phyloP scores from a whole-genome alignment of 2,329 filamentous ascomycete genomes.

The Cercospora sp. region DNA sequence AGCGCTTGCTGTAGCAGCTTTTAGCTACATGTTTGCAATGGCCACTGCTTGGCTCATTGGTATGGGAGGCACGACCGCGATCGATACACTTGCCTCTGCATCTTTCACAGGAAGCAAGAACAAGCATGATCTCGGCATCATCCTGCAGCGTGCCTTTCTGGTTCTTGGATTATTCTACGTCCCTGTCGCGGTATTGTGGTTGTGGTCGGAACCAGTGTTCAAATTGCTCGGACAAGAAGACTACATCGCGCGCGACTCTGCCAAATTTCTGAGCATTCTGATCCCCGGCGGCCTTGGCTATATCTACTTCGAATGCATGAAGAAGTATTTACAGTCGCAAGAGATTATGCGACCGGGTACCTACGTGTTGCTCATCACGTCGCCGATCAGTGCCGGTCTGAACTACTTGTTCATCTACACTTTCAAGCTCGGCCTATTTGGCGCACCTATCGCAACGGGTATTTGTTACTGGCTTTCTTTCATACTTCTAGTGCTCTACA shows the following conservation, averaged over 20 bases:
- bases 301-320: constrained; percentile 80
- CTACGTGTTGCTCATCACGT: constrained; percentile 62
- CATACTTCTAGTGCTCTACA: constrained; percentile 70
- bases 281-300: constrained; percentile 83
- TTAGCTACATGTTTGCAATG: constrained; percentile 94
- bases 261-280: constrained; percentile 69
- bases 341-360: constrained; percentile 66
- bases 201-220: constrained; percentile 73
- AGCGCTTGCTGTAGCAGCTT: constrained; percentile 76
- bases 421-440: constrained; percentile 69
- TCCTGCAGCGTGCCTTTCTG: constrained; percentile 74
- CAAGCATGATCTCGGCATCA: constrained; percentile 73
- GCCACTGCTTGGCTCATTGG: constrained; percentile 84
- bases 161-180: constrained; percentile 72
- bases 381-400: constrained; percentile 58
- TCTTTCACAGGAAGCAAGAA: constrained; percentile 79
- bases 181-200: constrained; percentile 72
- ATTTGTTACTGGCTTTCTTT: constrained; percentile 87
- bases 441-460: constrained; percentile 78
- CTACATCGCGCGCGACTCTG: constrained; percentile 71
- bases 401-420: constrained; percentile 72
- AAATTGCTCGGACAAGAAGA: constrained; percentile 73
- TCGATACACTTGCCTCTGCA: constrained; percentile 81
- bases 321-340: constrained; percentile 61
- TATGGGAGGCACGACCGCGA: constrained; percentile 78